Percentiles rank a stretch among this genome's conserved stretches.
phyloP scores from a whole-genome alignment of 495 filamentous ascomycete species.

The Podospora pseudoanserina region DNA sequence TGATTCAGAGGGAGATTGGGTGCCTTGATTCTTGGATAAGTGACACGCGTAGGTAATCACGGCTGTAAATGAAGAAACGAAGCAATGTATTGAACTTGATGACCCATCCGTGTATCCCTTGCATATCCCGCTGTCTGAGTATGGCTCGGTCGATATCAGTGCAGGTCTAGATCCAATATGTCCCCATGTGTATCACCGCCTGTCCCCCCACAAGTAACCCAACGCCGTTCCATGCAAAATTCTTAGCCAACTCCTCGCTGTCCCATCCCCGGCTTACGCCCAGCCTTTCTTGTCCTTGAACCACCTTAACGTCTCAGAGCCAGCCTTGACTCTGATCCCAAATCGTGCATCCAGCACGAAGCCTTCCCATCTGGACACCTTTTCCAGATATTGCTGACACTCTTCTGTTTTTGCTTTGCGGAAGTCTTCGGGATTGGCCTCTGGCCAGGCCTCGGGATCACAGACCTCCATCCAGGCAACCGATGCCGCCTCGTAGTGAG shows the following conservation, averaged over 20 bases:
- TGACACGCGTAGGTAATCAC: not conserved
- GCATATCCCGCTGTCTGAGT: not conserved
- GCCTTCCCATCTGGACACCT: constrained; percentile 76
- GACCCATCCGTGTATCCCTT: not conserved
- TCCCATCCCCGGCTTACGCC: constrained; percentile 16
- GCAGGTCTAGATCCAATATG: not conserved
- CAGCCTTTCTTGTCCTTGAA: constrained; percentile 49
- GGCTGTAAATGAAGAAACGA: not conserved
- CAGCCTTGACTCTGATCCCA: constrained; percentile 79
- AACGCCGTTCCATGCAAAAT: not conserved
- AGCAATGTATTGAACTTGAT: not conserved
- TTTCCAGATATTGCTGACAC: constrained; percentile 70
- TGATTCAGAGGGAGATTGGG: constrained; percentile 3
- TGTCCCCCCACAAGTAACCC: not conserved
- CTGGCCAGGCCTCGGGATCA: constrained; percentile 28
- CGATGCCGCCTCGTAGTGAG: constrained; percentile 86
- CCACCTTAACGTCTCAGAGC: constrained; percentile 70
- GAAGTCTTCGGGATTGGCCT: constrained; percentile 31
- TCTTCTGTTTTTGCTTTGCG: constrained; percentile 56
- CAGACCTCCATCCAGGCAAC: constrained; percentile 67
- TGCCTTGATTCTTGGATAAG: not conserved
- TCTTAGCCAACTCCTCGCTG: not conserved
- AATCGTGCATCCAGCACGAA: constrained; percentile 86
- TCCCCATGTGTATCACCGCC: not conserved
- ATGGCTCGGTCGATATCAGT: not conserved